A percentile compares a stretch with the other conserved stretches of the same genome.
Conservation (phyloP, 352 stramenopile species). For the Globisporangium heterothallicum region DNA sequence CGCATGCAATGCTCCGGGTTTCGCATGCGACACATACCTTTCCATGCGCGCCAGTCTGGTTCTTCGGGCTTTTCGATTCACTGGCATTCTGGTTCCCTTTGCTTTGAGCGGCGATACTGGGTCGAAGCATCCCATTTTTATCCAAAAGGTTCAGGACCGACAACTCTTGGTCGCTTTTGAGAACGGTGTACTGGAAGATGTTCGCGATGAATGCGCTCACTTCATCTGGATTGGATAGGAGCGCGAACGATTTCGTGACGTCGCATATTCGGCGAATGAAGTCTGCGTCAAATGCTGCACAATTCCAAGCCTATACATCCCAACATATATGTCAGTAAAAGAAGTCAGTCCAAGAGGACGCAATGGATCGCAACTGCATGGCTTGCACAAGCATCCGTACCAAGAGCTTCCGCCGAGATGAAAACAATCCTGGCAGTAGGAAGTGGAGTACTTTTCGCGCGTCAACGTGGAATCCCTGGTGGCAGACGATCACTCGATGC, state of each 20-base stretch:
- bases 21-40: slow-evolving; percentile 4
- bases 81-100: slow-evolving; percentile 17
- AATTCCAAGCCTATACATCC: slow-evolving; percentile 53
- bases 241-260: slow-evolving; percentile 30
- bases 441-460: slow-evolving; percentile 61
- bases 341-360: background rate
- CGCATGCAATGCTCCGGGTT: background rate
- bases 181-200: slow-evolving; percentile 22
- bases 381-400: slow-evolving; percentile 23
- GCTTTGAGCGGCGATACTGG: slow-evolving; percentile 14
- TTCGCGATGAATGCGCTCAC: slow-evolving; percentile 28
- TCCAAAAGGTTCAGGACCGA: slow-evolving; percentile 28
- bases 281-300: slow-evolving; percentile 36
- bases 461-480: slow-evolving; percentile 32
- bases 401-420: slow-evolving; percentile 64
- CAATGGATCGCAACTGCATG: background rate
- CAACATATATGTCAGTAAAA: background rate
- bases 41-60: background rate
- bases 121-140: slow-evolving; percentile 25
- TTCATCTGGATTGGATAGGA: slow-evolving; percentile 20
- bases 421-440: slow-evolving; percentile 54
- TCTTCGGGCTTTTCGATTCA: slow-evolving; percentile 5
- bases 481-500: slow-evolving; percentile 52
- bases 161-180: slow-evolving; percentile 35
- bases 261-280: slow-evolving; percentile 41